Evolutionary conservation across 1,284 basidiomycete species (phyloP), one percentile per base, ranked within the genome.

Genomic region (Kwoniella shivajii): DNA sequence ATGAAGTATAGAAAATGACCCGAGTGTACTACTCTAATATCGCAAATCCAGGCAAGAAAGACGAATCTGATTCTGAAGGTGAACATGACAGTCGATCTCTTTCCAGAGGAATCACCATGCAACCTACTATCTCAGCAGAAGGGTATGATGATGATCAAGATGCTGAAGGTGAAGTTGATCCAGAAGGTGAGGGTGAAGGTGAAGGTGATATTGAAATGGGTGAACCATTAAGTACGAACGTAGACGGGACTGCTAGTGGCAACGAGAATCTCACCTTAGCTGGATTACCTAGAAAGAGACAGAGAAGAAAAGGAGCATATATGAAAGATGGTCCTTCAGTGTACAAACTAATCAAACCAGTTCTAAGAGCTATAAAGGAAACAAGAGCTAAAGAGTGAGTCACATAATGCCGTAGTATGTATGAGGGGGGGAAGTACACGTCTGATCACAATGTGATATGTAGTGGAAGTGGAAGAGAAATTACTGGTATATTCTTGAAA

Each of bases 401-500:
- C 24, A 13, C 5, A 33, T 11, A n/a, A 37, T 37, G 4, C 14
- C 4, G 6, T 37, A 22, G 10, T 13, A n/a, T 41, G 38, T n/a
- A 36, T 31, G 10, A 10, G 29, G 13, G 7, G 13, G 4, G 49
- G 45, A 59, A 39, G 37, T 44, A 9, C 34, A 26, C n/a, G 16
- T n/a, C 13, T 30, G 20, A 38, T 18, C 38, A 33, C n/a, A n/a
- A n/a, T n/a, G n/a, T n/a, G n/a, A n/a, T n/a, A 14, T 26, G 14
- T 58, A 71, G 69, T 56, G 67, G 52, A 56, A 88, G 87, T 59
- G 88, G 86, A 56, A 83, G 86, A 56, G 77, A 81, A 46, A 81
- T 92, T 50, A 83, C 88, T 16, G 73, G 81, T 54, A 85, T 87
- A 67, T 97, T 96, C 77, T 76, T 89, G 69, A 83, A 83, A 57